Evolutionary conservation across 2,329 filamentous ascomycete species (phyloP).

Genomic region (Fusarium sp.): DNA sequence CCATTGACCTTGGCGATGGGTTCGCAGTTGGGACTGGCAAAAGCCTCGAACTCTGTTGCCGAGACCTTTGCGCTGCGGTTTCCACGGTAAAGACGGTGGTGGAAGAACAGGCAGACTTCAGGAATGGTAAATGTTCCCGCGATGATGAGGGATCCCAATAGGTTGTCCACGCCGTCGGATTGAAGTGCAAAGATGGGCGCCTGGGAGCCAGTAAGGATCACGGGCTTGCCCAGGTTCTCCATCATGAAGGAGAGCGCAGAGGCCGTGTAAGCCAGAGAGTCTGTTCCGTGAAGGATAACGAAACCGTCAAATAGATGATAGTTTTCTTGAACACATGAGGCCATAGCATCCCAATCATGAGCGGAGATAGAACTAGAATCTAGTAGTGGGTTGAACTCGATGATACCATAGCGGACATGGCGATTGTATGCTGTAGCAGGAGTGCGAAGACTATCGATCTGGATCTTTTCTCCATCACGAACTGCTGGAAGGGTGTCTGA

Average conservation of each 20-base stretch:
- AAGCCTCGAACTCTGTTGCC: conserved; percentile 85
- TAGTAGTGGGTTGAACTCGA: conserved; percentile 84
- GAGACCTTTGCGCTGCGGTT: conserved; percentile 90
- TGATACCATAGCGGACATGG: conserved; percentile 82
- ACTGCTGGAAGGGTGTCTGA: conserved; percentile 60
- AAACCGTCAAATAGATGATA: conserved; percentile 91
- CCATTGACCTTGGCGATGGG: conserved; percentile 84
- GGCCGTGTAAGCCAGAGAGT: conserved; percentile 87
- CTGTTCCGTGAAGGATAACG: conserved; percentile 89
- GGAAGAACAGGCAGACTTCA: conserved; percentile 93
- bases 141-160: conserved; percentile 86
- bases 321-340: conserved; percentile 79
- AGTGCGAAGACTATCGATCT: conserved; percentile 76
- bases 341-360: conserved; percentile 85
- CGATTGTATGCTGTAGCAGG: conserved; percentile 81
- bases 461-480: conserved; percentile 57
- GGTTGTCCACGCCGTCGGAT: conserved; percentile 89
- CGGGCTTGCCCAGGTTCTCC: conserved; percentile 87
- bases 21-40: conserved; percentile 85
- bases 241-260: conserved; percentile 95
- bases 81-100: conserved; percentile 87
- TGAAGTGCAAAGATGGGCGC: conserved; percentile 90
- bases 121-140: conserved; percentile 93
- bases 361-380: conserved; percentile 92
- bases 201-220: conserved; percentile 84